Conservation (phyloP, 2,329 filamentous ascomycete genomes). For the Claviceps digitariae region DNA sequence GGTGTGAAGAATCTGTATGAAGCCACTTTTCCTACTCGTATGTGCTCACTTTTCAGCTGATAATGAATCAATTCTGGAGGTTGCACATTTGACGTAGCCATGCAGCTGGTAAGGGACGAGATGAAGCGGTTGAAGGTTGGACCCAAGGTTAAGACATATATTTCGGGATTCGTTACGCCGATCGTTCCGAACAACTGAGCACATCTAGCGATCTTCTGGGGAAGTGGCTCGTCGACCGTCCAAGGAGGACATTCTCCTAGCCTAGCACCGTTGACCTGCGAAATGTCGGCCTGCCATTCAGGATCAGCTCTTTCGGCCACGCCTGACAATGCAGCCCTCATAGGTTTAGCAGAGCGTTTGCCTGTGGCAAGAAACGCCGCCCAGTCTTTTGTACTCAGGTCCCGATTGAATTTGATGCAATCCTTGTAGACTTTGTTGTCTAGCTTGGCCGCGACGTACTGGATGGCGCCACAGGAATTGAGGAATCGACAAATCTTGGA, state of each 20-base stretch:
- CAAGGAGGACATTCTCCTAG: slow-evolving; percentile 16
- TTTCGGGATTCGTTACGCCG: slow-evolving; percentile 23
- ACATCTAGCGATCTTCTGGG: slow-evolving; percentile 17
- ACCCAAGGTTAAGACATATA: slow-evolving; percentile 23
- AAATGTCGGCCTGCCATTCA: slow-evolving; percentile 6
- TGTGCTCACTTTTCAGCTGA: slow-evolving; percentile 23
- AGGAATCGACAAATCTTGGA: slow-evolving; percentile 46
- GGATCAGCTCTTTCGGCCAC: slow-evolving; percentile 13
- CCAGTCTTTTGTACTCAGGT: slow-evolving; percentile 44
- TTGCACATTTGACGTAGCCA: slow-evolving; percentile 19
- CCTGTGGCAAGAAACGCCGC: slow-evolving; percentile 38
- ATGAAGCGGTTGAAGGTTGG: slow-evolving; percentile 23
- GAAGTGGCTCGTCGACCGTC: slow-evolving; percentile 21
- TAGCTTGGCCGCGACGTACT: slow-evolving; percentile 43
- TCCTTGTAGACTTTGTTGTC: slow-evolving; percentile 44
- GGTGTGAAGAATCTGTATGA: slow-evolving; percentile 20
- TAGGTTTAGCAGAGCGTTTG: slow-evolving; percentile 18
- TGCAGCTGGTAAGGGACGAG: slow-evolving; percentile 22
- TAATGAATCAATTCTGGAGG: slow-evolving; percentile 19
- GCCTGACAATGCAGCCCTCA: slow-evolving; percentile 12
- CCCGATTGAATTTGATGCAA: slow-evolving; percentile 44
- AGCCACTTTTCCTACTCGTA: slow-evolving; percentile 22
- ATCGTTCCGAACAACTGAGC: slow-evolving; percentile 15
- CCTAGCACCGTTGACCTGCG: slow-evolving; percentile 5
- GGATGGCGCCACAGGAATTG: slow-evolving; percentile 39